phyloP scores from a whole-genome alignment of 768 basidiomycete genomes.

The Butyriboletus loyo region DNA sequence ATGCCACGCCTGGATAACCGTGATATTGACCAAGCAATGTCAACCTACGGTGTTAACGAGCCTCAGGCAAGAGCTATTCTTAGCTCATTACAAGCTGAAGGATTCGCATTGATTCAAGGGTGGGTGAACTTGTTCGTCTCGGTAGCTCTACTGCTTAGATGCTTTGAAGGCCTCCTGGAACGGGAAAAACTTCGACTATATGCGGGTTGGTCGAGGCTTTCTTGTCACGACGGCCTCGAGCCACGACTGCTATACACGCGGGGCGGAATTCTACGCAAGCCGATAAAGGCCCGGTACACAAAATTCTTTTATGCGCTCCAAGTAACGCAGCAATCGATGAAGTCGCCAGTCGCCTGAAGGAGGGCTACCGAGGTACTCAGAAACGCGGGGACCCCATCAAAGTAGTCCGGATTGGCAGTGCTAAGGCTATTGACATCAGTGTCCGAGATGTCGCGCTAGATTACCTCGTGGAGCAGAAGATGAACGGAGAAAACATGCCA shows the following conservation, averaged over 20 bases:
- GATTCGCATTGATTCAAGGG: constrained; percentile 96
- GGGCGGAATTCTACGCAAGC: constrained; percentile 40
- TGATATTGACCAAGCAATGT: constrained; percentile 67
- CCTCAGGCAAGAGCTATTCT: constrained; percentile 92
- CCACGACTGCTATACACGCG: constrained; percentile 48
- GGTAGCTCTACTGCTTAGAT: background rate
- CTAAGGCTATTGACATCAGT: constrained; percentile 68
- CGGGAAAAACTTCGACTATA: constrained; percentile 98
- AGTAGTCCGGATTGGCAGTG: constrained; percentile 87
- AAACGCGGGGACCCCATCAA: constrained; percentile 59
- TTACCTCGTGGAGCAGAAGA: constrained; percentile 74
- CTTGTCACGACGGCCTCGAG: constrained; percentile 54
- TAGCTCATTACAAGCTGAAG: constrained; percentile 63
- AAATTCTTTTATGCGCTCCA: constrained; percentile 90
- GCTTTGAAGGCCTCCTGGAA: constrained; percentile 81
- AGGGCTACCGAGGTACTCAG: constrained; percentile 60
- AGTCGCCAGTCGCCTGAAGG: constrained; percentile 82
- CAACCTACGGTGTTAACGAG: constrained; percentile 75
- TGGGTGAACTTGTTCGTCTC: constrained; percentile 34
- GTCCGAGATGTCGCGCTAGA: constrained; percentile 88
- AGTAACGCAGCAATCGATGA: constrained; percentile 99
- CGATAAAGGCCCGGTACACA: constrained; percentile 52
- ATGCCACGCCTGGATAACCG: constrained; percentile 41
- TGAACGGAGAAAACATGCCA: constrained; percentile 43
- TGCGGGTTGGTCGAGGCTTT: constrained; percentile 89